Evolutionary conservation across 1,284 basidiomycete species (phyloP).

Genomic region (Apiotrichum porosum): DNA sequence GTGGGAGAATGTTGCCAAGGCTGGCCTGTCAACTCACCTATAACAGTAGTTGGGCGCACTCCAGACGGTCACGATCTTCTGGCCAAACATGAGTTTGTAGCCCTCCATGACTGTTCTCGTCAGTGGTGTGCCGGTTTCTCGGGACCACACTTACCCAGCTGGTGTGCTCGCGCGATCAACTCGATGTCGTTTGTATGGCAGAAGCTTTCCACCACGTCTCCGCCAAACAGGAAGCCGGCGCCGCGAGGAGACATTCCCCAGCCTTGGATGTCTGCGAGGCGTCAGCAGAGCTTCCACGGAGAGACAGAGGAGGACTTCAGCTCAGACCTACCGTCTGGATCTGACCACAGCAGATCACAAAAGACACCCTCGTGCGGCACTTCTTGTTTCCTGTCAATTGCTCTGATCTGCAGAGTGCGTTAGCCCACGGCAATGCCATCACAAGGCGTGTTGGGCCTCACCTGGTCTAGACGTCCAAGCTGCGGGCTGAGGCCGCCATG

Average conservation of each 20-base stretch:
- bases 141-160: slow-evolving; percentile 54
- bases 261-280: slow-evolving; percentile 74
- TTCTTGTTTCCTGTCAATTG: slow-evolving; percentile 94
- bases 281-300: no score
- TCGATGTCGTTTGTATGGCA: slow-evolving; percentile 88
- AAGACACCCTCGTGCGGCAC: slow-evolving; percentile 99
- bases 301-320: no score
- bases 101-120: slow-evolving; percentile 81
- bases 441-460: slow-evolving; percentile 46
- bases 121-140: neutral
- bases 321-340: slow-evolving; percentile 91
- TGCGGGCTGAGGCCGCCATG: slow-evolving; percentile 91
- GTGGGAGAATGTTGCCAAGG: slow-evolving; percentile 3
- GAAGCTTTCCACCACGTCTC: slow-evolving; percentile 84
- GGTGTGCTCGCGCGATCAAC: slow-evolving; percentile 93
- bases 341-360: slow-evolving; percentile 98
- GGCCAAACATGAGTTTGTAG: slow-evolving; percentile 96
- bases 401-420: slow-evolving; percentile 65
- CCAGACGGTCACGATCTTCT: slow-evolving; percentile 96
- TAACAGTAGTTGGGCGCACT: slow-evolving; percentile 99
- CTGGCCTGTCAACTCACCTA: slow-evolving; percentile 66
- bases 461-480: slow-evolving; percentile 78
- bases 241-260: slow-evolving; percentile 98
- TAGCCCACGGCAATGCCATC: slow-evolving; percentile 2
- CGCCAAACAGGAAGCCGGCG: slow-evolving; percentile 91